A percentile compares a stretch with the other conserved stretches of the same genome.
phyloP scores from a whole-genome alignment of 176 grass and related monocot species.

The Bromus sterilis region DNA sequence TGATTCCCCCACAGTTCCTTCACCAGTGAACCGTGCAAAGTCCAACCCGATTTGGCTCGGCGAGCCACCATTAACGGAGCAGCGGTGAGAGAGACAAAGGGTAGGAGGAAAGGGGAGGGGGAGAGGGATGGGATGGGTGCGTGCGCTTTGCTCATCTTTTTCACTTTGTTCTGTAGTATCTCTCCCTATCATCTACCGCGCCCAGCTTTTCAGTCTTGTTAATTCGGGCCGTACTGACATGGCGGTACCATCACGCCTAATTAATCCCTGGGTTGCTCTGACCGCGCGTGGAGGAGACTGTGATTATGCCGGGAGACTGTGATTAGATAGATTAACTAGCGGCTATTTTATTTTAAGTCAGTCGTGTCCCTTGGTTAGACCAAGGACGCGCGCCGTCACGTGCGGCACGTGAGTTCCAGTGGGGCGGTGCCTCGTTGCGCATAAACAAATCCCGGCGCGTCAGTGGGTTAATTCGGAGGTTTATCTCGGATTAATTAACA shows the following conservation, averaged over 20 bases:
- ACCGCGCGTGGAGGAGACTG: not conserved
- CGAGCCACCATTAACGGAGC: not conserved
- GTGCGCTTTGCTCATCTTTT: constrained; percentile 55
- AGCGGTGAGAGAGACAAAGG: not conserved
- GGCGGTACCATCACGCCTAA: not conserved
- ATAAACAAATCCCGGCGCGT: constrained; percentile 40
- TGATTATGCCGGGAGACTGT: not conserved
- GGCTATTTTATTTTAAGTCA: not conserved
- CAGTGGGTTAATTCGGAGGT: constrained; percentile 32
- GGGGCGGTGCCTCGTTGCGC: constrained; percentile 60
- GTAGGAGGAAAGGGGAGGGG: not conserved
- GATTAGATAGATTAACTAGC: not conserved
- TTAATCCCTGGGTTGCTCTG: not conserved
- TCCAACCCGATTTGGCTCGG: constrained; percentile 11
- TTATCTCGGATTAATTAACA: constrained; percentile 27
- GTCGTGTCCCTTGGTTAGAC: constrained; percentile 18
- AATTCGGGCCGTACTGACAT: not conserved
- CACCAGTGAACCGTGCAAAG: not conserved
- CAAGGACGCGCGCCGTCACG: constrained; percentile 26
- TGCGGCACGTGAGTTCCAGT: constrained; percentile 37
- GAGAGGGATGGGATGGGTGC: constrained; percentile 26
- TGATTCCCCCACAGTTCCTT: constrained; percentile 8
- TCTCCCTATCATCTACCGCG: not conserved
- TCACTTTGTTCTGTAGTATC: constrained; percentile 48
- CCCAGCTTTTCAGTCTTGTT: constrained; percentile 18